Evolutionary conservation across 495 filamentous ascomycete species (phyloP), one percentile per base, ranked within the genome.

Genomic region (Cryomyces minteri): DNA sequence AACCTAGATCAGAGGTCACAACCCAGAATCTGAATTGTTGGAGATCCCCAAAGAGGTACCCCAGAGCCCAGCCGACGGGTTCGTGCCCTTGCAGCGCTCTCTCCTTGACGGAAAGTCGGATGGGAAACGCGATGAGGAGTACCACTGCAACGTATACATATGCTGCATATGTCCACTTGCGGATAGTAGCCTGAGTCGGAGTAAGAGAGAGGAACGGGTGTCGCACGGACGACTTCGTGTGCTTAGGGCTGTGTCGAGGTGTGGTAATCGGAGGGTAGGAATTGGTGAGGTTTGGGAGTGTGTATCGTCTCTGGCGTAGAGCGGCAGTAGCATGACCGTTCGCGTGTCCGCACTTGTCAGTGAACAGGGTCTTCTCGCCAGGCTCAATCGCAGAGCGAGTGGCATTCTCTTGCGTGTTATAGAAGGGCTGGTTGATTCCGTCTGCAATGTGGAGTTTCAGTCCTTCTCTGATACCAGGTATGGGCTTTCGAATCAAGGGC

Each of bases 41-140:
- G 6, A 88, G 55, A 52, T 94, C 84, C 10, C 92, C 88, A 48
- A 96, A 73, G 18, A 95, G 61, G 58, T 98, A 98, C 2, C 81
- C 79, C 4, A 94, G 59, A 0, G 86, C 88, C 90, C 90, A 98
- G 0, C 88, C 83, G 32, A 98, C 72, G 0, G 90, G 88, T 51
- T 98, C 90, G 38, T 73, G 55, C 37, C 74, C 76, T 28, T 72
- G 56, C 4, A 98, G 66, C 14, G 85, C 87, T 31, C 67, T 64
- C 41, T 64, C 60, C 36, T 67, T 58, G 40, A 96, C 71, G 48
- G 85, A 82, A 6, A 61, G 64, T 25, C 85, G 74, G 40, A 96
- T 70, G 2, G 76, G 79, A 0, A 77, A 58, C n/a, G 90, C 58
- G 45, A 86, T 74, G 44, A 84, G 70, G 4, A 55, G 52, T 10